Evolutionary conservation across 345 rosid genomes (phyloP), one percentile per base, ranked within the genome.

Genomic region (Gossypium raimondii): DNA sequence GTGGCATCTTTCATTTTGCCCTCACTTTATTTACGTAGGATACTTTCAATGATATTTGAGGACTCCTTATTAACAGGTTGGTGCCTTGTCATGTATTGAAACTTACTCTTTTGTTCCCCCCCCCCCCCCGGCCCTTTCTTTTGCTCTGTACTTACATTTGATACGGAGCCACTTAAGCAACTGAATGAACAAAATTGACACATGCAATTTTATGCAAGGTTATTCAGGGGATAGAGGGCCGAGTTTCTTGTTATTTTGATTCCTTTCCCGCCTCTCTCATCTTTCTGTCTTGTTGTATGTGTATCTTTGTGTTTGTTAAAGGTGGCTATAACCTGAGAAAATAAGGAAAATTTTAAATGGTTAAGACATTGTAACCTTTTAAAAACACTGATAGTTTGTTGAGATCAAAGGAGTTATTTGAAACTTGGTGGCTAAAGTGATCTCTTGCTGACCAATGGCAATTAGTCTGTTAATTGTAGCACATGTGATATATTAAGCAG

Each of bases 31-130:
- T 82, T 94, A 74, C 86, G 98, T 65, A 82, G 77, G 72, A 83
- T 94, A 63, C 86, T 94, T 72, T 92, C 97, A n/a, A 80, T 87
- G 29, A 81, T 92, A 71, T 94, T 92, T 70, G 98, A 91, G 86
- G 98, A 94, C 84, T 94, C 97, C 73, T 82, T 94, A 77, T 85
- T 91, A 82, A 92, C 98, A 86, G 98, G 98, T 92, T 55, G 75
- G 47, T 69, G 55, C 27, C 38, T 18, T 60, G 61, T 16, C 16
- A 47, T 67, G 56, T 38, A 50, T 18, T 61, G 47, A 55, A 51
- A 61, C n/a, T 64, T 78, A 8, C 64, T 16, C 61, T 55, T 52
- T 76, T 52, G 44, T 51, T 53, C 56, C 25, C 13, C 41, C 41
- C 8, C 0, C 12, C 62, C 0, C 3, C 3, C 3, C 62, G 0